A percentile compares a stretch with the other conserved stretches of the same genome.
Conservation (phyloP, 495 filamentous ascomycete genomes). For the Penicillium pancosmium region DNA sequence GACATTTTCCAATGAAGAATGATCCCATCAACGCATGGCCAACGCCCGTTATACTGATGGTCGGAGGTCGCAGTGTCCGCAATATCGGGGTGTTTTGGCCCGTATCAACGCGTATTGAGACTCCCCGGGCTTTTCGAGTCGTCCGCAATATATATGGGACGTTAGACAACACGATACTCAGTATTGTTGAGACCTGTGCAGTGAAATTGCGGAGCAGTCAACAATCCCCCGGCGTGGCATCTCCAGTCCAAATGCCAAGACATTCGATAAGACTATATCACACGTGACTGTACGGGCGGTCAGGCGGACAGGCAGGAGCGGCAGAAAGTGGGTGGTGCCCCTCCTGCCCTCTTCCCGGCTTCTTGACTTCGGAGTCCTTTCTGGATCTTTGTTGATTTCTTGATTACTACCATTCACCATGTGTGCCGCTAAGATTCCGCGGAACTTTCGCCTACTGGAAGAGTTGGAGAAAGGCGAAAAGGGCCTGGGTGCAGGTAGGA, state of each 20-base stretch:
- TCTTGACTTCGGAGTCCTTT: not conserved
- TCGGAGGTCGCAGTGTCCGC: slow-evolving; percentile 23
- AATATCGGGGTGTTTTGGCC: slow-evolving; percentile 3
- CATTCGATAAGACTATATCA: slow-evolving; percentile 31
- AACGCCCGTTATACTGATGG: slow-evolving; percentile 20
- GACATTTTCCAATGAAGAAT: slow-evolving; percentile 68
- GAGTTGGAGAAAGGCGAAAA: slow-evolving; percentile 99
- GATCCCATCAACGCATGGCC: slow-evolving; percentile 41
- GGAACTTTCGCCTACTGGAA: slow-evolving; percentile 94
- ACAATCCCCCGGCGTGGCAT: slow-evolving; percentile 41
- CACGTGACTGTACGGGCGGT: slow-evolving; percentile 33
- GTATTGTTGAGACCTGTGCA: not conserved
- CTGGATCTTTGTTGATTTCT: slow-evolving; percentile 5
- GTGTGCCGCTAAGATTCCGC: slow-evolving; percentile 84
- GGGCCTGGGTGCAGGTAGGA: slow-evolving; percentile 83
- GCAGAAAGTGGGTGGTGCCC: slow-evolving; percentile 22
- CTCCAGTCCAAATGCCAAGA: slow-evolving; percentile 38
- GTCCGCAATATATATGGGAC: not conserved
- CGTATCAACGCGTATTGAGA: not conserved
- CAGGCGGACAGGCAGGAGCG: slow-evolving; percentile 11
- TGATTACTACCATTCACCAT: slow-evolving; percentile 42
- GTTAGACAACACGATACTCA: not conserved
- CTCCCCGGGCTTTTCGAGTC: not conserved
- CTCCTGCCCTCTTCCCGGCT: slow-evolving; percentile 13
- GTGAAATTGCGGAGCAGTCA: slow-evolving; percentile 17